Base-by-base conservation (phyloP, 2,329 filamentous ascomycete genomes). In the Pseudogymnoascus sp. region DNA sequence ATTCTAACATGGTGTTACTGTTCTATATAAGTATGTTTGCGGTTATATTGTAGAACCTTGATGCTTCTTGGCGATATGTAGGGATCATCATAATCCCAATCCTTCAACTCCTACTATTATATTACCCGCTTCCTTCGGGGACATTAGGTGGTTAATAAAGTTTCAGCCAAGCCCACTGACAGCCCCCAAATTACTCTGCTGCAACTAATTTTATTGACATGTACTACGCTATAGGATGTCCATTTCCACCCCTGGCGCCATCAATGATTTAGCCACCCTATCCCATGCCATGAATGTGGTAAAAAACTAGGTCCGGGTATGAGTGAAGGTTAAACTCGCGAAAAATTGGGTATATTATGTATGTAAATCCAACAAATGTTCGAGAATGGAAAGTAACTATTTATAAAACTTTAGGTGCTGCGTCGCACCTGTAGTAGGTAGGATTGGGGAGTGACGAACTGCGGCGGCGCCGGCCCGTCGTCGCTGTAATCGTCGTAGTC, bases 291-390 rank as follows among this genome's bases (percentile, higher is more conserved):
- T 56, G 10, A 4, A 56, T 56, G 28, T 33, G 16, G 6, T 33
- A 22, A 56, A 56, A 53, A 35, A 35, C 28, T 56, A 56, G n/a
- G 33, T 12, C n/a, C 5, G 28, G 28, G 10, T 33, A 56, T 33
- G 28, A 7, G 6, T 7, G 11, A 56, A 4, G 8, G 16, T 8
- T 12, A 56, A 56, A 19, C 2, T 33, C 16, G 50, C 14, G 6
- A 56, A 56, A 56, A 56, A 56, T 5, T 56, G 50, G 50, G 50
- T 56, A 56, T 56, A 56, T 56, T 22, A 8, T 46, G 41, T 7
- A 24, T 14, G 28, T 56, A 56, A 33, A 56, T 56, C 6, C 50
- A 56, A 33, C 28, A n/a, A 56, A 22, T 33, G 28, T 14, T 35
- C 28, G 10, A 33, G 28, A 56, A 22, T 22, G 22, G 5, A 56